Base-by-base conservation (phyloP, 768 basidiomycete species). In the Pholiota molesta region DNA sequence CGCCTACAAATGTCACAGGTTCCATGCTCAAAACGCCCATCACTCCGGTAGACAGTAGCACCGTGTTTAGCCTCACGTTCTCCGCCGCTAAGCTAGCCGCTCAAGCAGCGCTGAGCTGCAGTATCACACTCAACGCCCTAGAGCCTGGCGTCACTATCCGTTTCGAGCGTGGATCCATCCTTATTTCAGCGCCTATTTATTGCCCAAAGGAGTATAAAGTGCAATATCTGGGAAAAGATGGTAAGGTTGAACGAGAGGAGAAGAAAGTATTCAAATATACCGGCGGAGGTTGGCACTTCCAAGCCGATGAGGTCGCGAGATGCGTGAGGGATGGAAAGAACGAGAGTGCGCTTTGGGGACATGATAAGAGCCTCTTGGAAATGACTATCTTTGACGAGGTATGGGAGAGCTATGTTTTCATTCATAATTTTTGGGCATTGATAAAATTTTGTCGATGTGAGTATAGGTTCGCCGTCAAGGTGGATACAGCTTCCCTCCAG, bases 351-450 rank as follows among this genome's bases (percentile, higher is more conserved):
- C 67, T 86, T 33, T 94, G 93, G 91, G 83, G 87, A 1, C 89
- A 89, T 66, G 85, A 87, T 45, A 94, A 94, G 78, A 94, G 90
- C 69, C 68, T 91, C 67, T 67, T 95, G 63, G 85, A 90, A 64
- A 95, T 95, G 89, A 79, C 86, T 31, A 85, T 94, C 57, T 95
- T 97, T 68, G 95, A 96, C 69, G 86, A 90, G 82, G 93, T 93
- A 62, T 65, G 77, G 17, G 11, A 56, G 33, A 23, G 19, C 9
- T 39, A 28, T 17, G 16, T 31, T 6, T 23, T 66, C 11, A 3
- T 8, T 28, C n/a, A n/a, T 10, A 26, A 17, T 16, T 17, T 9
- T 56, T 17, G 19, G 42, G 7, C 21, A 16, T 31, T 59, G n/a
- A 37, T 13, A 26, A 54, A 49, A 33, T 37, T 29, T 47, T 40